Evolutionary conservation across 331 rosid genomes (phyloP).

Genomic region (Stylosanthes scabra): DNA sequence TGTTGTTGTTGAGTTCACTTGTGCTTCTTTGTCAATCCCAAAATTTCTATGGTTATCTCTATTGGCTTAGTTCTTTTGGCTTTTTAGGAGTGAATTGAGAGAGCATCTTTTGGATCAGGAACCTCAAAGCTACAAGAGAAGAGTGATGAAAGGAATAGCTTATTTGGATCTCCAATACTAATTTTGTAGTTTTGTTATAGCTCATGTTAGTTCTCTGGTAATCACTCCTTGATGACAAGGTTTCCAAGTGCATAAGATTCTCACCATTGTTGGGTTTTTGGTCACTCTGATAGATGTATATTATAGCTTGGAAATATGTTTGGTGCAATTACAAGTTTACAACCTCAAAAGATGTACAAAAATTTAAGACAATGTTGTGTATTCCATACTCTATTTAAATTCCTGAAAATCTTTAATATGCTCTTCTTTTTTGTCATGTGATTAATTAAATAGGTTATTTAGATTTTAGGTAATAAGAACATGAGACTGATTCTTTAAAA

Average conservation of each 20-base stretch:
- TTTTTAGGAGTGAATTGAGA: slow-evolving; percentile 32
- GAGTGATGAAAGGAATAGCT: neutral
- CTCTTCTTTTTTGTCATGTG: neutral
- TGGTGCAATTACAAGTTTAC: neutral
- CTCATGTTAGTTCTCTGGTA: slow-evolving; percentile 28
- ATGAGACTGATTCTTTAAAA: neutral
- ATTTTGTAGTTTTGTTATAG: neutral
- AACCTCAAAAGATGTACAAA: neutral
- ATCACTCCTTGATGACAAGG: neutral
- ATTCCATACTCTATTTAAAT: neutral
- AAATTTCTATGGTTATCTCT: slow-evolving; percentile 9
- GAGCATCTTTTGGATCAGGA: slow-evolving; percentile 21
- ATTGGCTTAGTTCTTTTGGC: neutral
- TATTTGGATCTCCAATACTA: neutral
- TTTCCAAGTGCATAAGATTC: neutral
- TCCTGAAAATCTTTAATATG: neutral
- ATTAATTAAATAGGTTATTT: neutral
- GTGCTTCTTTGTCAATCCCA: slow-evolving; percentile 19
- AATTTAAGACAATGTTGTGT: neutral
- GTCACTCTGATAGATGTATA: slow-evolving; percentile 1
- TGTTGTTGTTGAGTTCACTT: slow-evolving; percentile 16
- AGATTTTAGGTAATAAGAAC: neutral
- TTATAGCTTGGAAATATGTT: neutral
- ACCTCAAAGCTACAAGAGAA: slow-evolving; percentile 33
- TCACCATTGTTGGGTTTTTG: neutral